Evolutionary conservation across 768 basidiomycete genomes (phyloP), one percentile per base, ranked within the genome.

Genomic region (Suillus weaverae): DNA sequence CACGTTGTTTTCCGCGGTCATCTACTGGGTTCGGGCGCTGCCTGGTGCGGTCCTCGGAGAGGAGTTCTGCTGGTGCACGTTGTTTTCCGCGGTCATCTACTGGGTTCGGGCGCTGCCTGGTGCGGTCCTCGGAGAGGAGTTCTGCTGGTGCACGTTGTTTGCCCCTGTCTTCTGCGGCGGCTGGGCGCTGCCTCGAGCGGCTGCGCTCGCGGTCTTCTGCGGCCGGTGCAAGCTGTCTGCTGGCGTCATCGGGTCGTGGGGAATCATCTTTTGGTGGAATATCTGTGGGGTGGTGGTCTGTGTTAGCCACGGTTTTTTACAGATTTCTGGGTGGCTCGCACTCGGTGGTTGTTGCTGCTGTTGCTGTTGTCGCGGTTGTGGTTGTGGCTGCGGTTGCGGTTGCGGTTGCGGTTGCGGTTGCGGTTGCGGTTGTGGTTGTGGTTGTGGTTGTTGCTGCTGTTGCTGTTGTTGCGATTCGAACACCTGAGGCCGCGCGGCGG

Each of bases 141-240:
- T 59, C 56, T 9, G 26, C 38, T 57, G 26, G 38, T 41, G 39
- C 57, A 41, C 57, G 57, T 59, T 41, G 57, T 30, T 59, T 59
- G 1, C 38, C 38, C 10, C 26, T 39, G 38, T 59, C 56, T 10
- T 59, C 56, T 39, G 38, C 26, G 9, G 5, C 10, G 5, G 14
- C 18, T 59, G 26, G 38, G 26, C 57, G 26, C 57, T 59, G 57
- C 26, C 18, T 32, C 6, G 57, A 10, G 16, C 56, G 56, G 22
- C 38, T 38, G 22, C 36, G 22, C 8, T 57, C 38, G 10, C 26
- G 26, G 18, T 59, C 57, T 59, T 59, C 39, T 11, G 11, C 18
- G 2, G 26, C 26, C 11, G 26, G 10, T 41, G 57, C 26, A 13
- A 26, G 57, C 30, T 59, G 57, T 59, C 57, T 59, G 39, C 6